Evolutionary conservation across 2,329 filamentous ascomycete species (phyloP).

Genomic region (Pleoardoris graminearum): DNA sequence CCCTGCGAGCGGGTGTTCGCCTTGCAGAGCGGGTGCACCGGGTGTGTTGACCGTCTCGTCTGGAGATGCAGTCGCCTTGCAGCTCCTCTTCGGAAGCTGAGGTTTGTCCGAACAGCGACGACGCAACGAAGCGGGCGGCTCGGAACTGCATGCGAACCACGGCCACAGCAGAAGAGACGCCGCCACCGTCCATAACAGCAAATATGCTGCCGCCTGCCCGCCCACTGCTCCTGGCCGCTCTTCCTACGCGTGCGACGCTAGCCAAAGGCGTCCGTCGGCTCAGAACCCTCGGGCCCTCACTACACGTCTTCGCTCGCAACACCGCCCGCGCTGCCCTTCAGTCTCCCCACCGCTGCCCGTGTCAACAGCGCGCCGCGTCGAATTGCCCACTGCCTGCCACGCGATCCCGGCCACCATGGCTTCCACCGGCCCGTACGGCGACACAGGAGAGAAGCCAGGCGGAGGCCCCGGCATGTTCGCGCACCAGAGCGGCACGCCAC

Average conservation of each 20-base stretch:
- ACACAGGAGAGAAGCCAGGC: slow-evolving; percentile 40
- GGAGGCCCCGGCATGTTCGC: slow-evolving; percentile 39
- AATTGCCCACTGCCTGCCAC: slow-evolving; percentile 16
- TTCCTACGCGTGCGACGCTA: slow-evolving; percentile 31
- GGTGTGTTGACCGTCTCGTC: slow-evolving; percentile 10
- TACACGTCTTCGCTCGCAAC: slow-evolving; percentile 25
- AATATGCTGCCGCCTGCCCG: slow-evolving; percentile 15
- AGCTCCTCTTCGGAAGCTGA: slow-evolving; percentile 25
- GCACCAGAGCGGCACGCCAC: slow-evolving; percentile 39
- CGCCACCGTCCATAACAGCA: slow-evolving; percentile 12
- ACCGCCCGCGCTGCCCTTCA: slow-evolving; percentile 20
- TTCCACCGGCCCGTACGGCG: slow-evolving; percentile 33
- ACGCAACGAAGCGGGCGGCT: slow-evolving; percentile 17
- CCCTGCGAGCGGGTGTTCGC: no score
- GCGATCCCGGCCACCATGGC: slow-evolving; percentile 32
- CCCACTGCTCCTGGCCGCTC: slow-evolving; percentile 14
- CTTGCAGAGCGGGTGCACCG: neutral
- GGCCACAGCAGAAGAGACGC: slow-evolving; percentile 6
- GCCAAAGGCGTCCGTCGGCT: slow-evolving; percentile 36
- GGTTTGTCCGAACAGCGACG: slow-evolving; percentile 38
- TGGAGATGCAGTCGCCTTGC: slow-evolving; percentile 21
- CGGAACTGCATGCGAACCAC: slow-evolving; percentile 15
- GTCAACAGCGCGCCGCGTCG: slow-evolving; percentile 15
- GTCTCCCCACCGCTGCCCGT: slow-evolving; percentile 7
- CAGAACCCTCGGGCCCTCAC: slow-evolving; percentile 33